phyloP scores from a whole-genome alignment of 768 basidiomycete species.

The Suillus occidentalis region DNA sequence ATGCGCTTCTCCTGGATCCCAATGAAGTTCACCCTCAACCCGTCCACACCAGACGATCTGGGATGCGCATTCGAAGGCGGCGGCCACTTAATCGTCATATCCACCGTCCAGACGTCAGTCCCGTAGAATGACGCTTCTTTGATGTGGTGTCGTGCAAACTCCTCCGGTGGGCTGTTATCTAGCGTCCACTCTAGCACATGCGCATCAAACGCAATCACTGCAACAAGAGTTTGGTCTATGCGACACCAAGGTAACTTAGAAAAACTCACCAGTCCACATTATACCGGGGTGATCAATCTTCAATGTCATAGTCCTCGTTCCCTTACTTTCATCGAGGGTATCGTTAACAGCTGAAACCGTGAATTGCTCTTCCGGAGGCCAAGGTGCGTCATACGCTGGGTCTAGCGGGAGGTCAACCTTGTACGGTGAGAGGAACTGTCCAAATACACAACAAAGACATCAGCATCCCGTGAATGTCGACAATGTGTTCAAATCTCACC shows the following conservation, averaged over 20 bases:
- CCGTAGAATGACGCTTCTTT: conserved; percentile 91
- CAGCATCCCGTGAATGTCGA: background rate
- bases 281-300: conserved; percentile 73
- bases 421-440: conserved; percentile 81
- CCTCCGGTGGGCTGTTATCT: conserved; percentile 74
- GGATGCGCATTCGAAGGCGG: conserved; percentile 9
- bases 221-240: background rate
- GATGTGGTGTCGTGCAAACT: conserved; percentile 80
- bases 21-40: conserved; percentile 68
- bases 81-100: conserved; percentile 65
- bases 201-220: conserved; percentile 88
- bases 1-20: conserved; percentile 82
- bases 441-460: background rate
- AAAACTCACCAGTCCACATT: conserved; percentile 75
- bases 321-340: conserved; percentile 49
- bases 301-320: conserved; percentile 70
- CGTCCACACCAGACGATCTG: conserved; percentile 19
- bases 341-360: conserved; percentile 60
- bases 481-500: conserved; percentile 38
- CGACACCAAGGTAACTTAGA: background rate
- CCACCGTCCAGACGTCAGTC: conserved; percentile 67
- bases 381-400: conserved; percentile 50
- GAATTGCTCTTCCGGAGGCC: conserved; percentile 44
- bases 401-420: conserved; percentile 66
- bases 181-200: conserved; percentile 86